Percentiles rank a stretch among this genome's conserved stretches.
Evolutionary conservation across 2,329 filamentous ascomycete species (phyloP).

Genomic region (Eutypella sp.): DNA sequence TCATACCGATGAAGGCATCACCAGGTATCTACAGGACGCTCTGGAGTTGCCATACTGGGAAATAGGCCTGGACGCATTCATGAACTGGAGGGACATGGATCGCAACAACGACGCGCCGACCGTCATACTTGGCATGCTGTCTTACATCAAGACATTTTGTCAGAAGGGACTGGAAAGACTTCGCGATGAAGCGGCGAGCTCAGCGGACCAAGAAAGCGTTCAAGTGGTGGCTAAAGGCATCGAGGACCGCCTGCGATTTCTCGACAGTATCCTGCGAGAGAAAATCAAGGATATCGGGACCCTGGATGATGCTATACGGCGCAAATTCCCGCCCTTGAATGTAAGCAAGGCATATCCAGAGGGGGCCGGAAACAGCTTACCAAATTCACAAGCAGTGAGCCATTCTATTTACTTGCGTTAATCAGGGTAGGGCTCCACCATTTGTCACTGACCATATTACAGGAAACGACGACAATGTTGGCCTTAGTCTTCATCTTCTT

Average conservation of each 20-base stretch:
- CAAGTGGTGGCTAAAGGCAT: no score
- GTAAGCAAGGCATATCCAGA: no score
- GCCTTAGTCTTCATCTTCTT: not conserved
- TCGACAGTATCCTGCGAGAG: no score
- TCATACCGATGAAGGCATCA: not conserved
- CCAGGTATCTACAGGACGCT: not conserved
- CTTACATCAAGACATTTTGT: not conserved
- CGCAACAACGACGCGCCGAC: not conserved
- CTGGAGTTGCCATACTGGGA: not conserved
- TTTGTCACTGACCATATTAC: not conserved
- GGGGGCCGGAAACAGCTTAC: no score
- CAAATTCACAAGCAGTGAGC: no score
- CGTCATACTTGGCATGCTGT: not conserved
- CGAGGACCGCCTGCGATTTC: no score
- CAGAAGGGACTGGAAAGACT: not conserved
- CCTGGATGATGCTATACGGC: no score
- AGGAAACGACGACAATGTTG: not conserved
- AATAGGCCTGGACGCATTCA: not conserved
- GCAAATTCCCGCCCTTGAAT: no score
- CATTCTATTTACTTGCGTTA: no score
- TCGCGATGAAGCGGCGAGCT: not conserved
- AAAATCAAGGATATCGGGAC: no score
- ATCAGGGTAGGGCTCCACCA: no score
- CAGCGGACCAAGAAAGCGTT: no score
- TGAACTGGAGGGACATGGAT: not conserved